phyloP scores from a whole-genome alignment of 108 stramenopile genomes.

The Discostella pseudostelligera region DNA sequence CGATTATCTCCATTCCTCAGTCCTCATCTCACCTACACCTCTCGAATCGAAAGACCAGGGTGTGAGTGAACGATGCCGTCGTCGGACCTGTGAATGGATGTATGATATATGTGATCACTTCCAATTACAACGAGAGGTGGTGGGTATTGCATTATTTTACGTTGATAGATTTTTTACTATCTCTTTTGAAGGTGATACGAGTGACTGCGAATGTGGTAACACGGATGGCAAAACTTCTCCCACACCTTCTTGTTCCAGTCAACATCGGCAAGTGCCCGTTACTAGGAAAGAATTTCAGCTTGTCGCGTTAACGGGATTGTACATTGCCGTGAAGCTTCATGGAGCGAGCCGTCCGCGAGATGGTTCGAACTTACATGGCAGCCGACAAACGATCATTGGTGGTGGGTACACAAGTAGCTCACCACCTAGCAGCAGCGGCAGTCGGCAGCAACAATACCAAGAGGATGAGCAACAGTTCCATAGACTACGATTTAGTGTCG shows the following conservation, averaged over 20 bases:
- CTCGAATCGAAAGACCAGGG: constrained; percentile 15
- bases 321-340: constrained; percentile 73
- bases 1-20: constrained; percentile 37
- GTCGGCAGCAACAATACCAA: background rate
- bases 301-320: constrained; percentile 74
- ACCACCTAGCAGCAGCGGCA: background rate
- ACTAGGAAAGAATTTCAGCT: constrained; percentile 55
- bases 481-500: constrained; percentile 16
- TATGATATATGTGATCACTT: constrained; percentile 86
- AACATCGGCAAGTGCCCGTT: constrained; percentile 12
- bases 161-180: constrained; percentile 66
- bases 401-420: no score
- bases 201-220: constrained; percentile 2
- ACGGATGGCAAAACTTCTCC: no score
- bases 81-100: constrained; percentile 82
- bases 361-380: background rate
- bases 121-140: constrained; percentile 67
- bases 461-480: background rate
- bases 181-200: constrained; percentile 10
- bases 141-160: constrained; percentile 66
- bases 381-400: background rate
- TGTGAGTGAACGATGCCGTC: constrained; percentile 61
- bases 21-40: constrained; percentile 16
- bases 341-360: constrained; percentile 22
- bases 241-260: no score